A percentile compares a stretch with the other conserved stretches of the same genome.
Conservation (phyloP, 2,329 filamentous ascomycete genomes). For the Curvularia sp. region DNA sequence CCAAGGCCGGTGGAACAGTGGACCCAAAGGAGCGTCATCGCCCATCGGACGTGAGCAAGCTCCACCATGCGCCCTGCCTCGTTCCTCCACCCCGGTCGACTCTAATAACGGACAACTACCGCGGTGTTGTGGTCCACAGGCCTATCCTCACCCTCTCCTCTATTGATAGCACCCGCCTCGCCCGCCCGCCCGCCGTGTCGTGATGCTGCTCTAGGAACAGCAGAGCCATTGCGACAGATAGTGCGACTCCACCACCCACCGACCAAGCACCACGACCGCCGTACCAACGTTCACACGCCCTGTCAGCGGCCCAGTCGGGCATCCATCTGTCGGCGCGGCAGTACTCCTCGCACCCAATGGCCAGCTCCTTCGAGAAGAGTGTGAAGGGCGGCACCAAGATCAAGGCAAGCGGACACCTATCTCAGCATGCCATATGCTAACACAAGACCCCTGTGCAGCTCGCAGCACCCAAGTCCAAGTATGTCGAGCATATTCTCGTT, state of each 20-base stretch:
- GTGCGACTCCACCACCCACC: neutral
- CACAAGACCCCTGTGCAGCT: constrained; percentile 61
- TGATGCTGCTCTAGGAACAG: constrained; percentile 41
- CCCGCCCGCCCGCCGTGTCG: constrained; percentile 27
- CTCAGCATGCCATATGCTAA: constrained; percentile 25
- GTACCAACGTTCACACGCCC: constrained; percentile 15
- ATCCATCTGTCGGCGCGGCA: constrained; percentile 21
- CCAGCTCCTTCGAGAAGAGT: constrained; percentile 95
- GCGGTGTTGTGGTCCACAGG: constrained; percentile 23
- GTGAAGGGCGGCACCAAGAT: constrained; percentile 99
- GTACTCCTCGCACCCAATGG: constrained; percentile 60
- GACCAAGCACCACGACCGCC: constrained; percentile 7
- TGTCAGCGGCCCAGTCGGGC: constrained; percentile 26
- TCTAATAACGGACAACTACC: constrained; percentile 25
- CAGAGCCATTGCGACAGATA: constrained; percentile 29
- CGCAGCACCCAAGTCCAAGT: constrained; percentile 97
- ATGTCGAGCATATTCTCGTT: constrained; percentile 96
- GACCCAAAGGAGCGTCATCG: constrained; percentile 25
- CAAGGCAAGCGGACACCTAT: constrained; percentile 66
- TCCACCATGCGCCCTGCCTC: constrained; percentile 28
- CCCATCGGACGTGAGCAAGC: constrained; percentile 15
- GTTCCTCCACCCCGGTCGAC: constrained; percentile 22
- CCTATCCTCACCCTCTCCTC: constrained; percentile 7
- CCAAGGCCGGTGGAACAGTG: constrained; percentile 12
- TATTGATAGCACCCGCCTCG: constrained; percentile 28